Conservation (phyloP, 805 yeast genomes). For the Hanseniaspora lachancei region DNA sequence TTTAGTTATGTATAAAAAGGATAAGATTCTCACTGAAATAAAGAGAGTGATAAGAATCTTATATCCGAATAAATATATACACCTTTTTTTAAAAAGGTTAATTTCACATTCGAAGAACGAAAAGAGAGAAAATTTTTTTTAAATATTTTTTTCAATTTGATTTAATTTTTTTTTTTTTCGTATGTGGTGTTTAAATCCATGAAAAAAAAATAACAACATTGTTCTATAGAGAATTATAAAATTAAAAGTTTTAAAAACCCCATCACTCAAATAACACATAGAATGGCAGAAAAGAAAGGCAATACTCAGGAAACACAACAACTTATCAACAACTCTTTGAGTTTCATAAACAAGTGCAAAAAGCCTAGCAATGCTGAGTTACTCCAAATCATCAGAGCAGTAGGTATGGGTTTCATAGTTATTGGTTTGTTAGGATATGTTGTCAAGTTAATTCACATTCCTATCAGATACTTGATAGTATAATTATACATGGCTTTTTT, state of each 20-base stretch:
- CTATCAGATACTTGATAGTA: conserved; percentile 90
- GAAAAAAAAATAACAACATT: not conserved
- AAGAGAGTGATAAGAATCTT: too few species aligned
- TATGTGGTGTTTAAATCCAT: not conserved
- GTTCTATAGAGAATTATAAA: not conserved
- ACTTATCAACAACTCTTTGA: conserved; percentile 80
- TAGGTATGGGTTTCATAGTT: conserved; percentile 90
- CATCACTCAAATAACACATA: not conserved
- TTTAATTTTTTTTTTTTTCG: not conserved
- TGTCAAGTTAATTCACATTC: conserved; percentile 87
- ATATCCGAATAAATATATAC: too few species aligned
- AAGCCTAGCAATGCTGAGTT: conserved; percentile 87
- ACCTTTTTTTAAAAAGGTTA: not conserved
- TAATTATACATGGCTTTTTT: conserved; percentile 23
- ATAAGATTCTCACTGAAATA: too few species aligned
- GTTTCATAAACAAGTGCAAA: conserved; percentile 80
- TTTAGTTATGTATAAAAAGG: not conserved
- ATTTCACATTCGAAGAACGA: not conserved
- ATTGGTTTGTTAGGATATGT: conserved; percentile 97
- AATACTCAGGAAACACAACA: conserved; percentile 78
- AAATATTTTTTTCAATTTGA: not conserved
- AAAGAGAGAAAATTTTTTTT: too few species aligned
- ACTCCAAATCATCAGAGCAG: conserved; percentile 79
- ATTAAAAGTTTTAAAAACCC: not conserved
- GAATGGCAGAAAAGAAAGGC: conserved; percentile 37